Base-by-base conservation (phyloP, 2,329 filamentous ascomycete genomes). In the Fusarium solani-melongenae region DNA sequence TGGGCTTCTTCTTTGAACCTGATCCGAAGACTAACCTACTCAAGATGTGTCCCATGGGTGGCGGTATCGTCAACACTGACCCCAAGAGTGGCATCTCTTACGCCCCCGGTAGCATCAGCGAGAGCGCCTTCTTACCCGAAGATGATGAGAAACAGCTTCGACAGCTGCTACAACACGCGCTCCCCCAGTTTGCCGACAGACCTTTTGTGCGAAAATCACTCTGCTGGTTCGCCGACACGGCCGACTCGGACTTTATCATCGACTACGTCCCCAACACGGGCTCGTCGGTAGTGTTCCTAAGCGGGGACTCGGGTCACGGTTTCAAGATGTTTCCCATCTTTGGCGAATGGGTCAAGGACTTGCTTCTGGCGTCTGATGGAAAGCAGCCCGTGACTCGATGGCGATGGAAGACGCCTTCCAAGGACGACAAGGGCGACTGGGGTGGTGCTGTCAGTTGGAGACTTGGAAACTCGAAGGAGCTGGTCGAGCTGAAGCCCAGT, bases 1-100 rank as follows among this genome's bases (percentile, higher is more conserved):
- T 92, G 0, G 90, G 90, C 0, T 92, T 92, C 82, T 89, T 91
- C 80, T 92, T 92, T 66, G 90, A 92, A 78, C 90, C 90, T 0
- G 90, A 92, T 71, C 86, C 84, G 0, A 83, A 85, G 69, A 91
- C 89, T 0, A 85, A 86, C 24, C 78, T 91, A 6, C 80, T 92
- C 49, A 92, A 92, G 80, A 76, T 92, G 11, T 91, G 89, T 72
- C 88, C 89, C 0, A 85, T 88, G 78, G 89, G 89, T 2, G 88
- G 86, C 1, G 90, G 89, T 0, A 90, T 90, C 72, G 86, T 86
- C 14, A 86, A 89, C 67, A 82, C 77, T 7, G 60, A 76, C 20
- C 60, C 73, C 1, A 55, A 79, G 55, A 53, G 62, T 0, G 73
- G 85, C 78, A 24, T 82, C 1, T 88, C 86, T 0, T 81, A 87